Percentiles rank a stretch among this genome's conserved stretches.
Conservation (phyloP, 768 basidiomycete genomes). For the Trametes maxima region DNA sequence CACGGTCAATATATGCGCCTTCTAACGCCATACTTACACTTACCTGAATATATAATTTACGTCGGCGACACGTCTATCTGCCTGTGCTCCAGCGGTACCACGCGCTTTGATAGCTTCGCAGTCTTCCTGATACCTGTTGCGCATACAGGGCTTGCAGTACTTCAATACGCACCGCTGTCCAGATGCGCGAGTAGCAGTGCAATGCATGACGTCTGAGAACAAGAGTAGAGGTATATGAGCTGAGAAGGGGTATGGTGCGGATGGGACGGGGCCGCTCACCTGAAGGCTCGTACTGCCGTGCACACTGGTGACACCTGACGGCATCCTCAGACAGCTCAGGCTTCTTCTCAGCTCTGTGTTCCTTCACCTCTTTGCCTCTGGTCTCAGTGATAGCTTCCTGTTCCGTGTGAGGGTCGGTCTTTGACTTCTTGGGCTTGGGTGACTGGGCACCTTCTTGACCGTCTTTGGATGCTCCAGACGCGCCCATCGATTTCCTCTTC, state of each 20-base stretch:
- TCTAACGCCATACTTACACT: not conserved
- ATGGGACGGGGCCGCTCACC: conserved; percentile 36
- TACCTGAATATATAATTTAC: conserved; percentile 57
- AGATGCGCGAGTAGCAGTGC: conserved; percentile 37
- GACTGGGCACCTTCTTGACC: too few species aligned
- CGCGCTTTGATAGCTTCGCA: conserved; percentile 42
- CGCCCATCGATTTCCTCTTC: conserved; percentile 55
- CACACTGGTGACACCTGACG: conserved; percentile 74
- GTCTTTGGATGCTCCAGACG: conserved; percentile 8
- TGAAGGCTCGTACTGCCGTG: conserved; percentile 55
- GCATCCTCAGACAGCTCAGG: conserved; percentile 41
- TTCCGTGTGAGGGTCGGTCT: conserved; percentile 8
- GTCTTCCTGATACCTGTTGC: conserved; percentile 65
- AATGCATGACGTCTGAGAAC: conserved; percentile 38
- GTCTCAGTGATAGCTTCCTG: not conserved
- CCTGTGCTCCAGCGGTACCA: conserved; percentile 1
- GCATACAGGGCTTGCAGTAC: conserved; percentile 68
- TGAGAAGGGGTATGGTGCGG: not conserved
- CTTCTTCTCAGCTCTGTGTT: not conserved
- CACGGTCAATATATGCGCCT: not conserved
- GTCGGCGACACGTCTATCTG: conserved; percentile 32
- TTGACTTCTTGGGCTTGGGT: conserved; percentile 31
- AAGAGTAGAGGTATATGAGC: conserved; percentile 1
- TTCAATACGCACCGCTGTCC: conserved; percentile 54
- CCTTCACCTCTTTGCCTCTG: not conserved